Evolutionary conservation across 768 basidiomycete genomes (phyloP), one percentile per base, ranked within the genome.

Genomic region (Tephrocybe sp.): DNA sequence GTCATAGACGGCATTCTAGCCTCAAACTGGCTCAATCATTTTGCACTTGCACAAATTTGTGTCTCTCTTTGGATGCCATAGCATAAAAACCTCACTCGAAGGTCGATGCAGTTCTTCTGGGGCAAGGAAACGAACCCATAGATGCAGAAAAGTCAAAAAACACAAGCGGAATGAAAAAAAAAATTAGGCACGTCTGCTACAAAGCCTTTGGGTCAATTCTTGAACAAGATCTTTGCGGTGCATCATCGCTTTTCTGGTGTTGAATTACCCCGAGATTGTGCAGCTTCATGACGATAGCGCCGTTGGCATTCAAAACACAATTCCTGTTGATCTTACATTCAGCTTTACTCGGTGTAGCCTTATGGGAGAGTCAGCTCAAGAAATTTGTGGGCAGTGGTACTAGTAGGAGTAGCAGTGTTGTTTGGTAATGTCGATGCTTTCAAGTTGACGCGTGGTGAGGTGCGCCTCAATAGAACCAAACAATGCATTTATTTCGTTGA

Each of bases 291-390:
- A n/a, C n/a, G n/a, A n/a, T n/a, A n/a, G n/a, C n/a, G n/a, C n/a
- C n/a, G n/a, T n/a, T n/a, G n/a, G n/a, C n/a, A n/a, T n/a, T 15
- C 72, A 88, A 44, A 89, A 87, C 66, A 65, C 81, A 26, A 74
- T 89, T 21, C 87, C 87, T 0, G 73, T 77, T 28, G 80, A 82
- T 4, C 75, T 84, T 27, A 60, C 83, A 24, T 84, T 86, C 64
- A 75, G 68, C 34, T 77, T 86, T 61, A 83, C 84, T 86, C 19
- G 87, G 87, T 19, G 86, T 85, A 1, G 87, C 87, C 9, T 67
- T 89, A 7, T 89, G 85, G 85, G 86, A 84, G 0, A 76, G 78
- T 22, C 76, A 84, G 38, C 46, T 87, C n/a, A 86, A 89, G 65
- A 76, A 35, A 22, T 19, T 21, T 34, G 32, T n/a, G 16, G 32